Evolutionary conservation across 2,329 filamentous ascomycete species (phyloP).

Genomic region (Emergomyces pasteurianus): DNA sequence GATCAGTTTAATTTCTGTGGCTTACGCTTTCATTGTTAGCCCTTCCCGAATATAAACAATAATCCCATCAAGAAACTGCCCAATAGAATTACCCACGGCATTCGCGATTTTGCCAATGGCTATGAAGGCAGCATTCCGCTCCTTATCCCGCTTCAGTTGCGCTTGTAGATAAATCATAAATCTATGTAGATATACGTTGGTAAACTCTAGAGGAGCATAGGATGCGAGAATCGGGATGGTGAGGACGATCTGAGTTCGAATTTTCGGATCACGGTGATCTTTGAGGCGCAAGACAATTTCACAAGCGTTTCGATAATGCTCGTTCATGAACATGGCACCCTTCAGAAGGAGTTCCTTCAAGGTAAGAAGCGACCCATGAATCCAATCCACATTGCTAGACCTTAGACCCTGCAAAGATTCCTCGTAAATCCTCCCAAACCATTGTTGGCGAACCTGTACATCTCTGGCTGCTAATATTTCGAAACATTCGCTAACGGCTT

Average conservation of each 20-base stretch:
- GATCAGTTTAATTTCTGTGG: neutral
- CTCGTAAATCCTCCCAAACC: slow-evolving; percentile 83
- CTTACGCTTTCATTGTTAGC: slow-evolving; percentile 62
- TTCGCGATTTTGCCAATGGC: slow-evolving; percentile 95
- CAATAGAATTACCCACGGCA: slow-evolving; percentile 88
- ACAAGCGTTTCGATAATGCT: slow-evolving; percentile 80
- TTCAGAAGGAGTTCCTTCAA: slow-evolving; percentile 87
- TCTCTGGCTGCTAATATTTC: slow-evolving; percentile 92
- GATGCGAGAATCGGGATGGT: slow-evolving; percentile 87
- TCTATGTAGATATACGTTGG: slow-evolving; percentile 73
- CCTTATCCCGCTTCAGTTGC: slow-evolving; percentile 89
- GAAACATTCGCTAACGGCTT: slow-evolving; percentile 90
- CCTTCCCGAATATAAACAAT: slow-evolving; percentile 88
- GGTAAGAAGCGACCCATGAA: slow-evolving; percentile 88
- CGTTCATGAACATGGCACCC: slow-evolving; percentile 98
- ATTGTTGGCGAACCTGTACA: slow-evolving; percentile 69
- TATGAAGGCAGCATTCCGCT: slow-evolving; percentile 85
- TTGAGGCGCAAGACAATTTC: slow-evolving; percentile 88
- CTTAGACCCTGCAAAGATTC: slow-evolving; percentile 72
- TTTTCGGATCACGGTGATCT: slow-evolving; percentile 78
- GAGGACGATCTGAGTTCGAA: slow-evolving; percentile 77
- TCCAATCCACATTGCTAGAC: slow-evolving; percentile 68
- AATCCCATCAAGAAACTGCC: slow-evolving; percentile 88
- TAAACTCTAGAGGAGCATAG: slow-evolving; percentile 86
- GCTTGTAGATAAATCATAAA: slow-evolving; percentile 95